Evolutionary conservation across 768 basidiomycete species (phyloP).

Genomic region (Lenzites betulinus): DNA sequence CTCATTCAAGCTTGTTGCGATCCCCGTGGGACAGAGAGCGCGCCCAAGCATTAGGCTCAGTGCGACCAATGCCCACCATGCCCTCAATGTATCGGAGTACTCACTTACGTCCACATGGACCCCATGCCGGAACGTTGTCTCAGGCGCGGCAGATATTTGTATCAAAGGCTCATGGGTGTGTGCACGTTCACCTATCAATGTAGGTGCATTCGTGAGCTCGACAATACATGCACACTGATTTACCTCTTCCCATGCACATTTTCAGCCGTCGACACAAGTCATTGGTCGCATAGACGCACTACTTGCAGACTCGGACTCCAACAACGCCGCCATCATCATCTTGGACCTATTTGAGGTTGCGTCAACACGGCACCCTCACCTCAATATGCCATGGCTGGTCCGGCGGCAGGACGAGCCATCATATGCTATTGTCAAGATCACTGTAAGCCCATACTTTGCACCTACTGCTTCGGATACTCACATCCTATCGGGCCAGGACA

Average conservation of each 20-base stretch:
- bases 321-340: no score
- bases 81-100: background rate
- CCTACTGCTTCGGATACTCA: background rate
- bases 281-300: background rate
- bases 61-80: background rate
- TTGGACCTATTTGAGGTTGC: background rate
- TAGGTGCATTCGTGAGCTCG: background rate
- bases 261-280: background rate
- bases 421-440: background rate
- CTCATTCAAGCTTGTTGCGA: background rate
- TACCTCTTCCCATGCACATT: background rate
- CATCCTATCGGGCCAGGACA: background rate
- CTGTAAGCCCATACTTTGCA: background rate
- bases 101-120: background rate
- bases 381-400: background rate
- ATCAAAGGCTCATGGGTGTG: background rate
- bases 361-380: background rate
- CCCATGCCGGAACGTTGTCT: background rate
- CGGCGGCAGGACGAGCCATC: background rate
- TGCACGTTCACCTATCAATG: background rate
- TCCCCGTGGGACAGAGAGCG: background rate
- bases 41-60: background rate
- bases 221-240: background rate
- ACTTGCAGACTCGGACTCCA: background rate
- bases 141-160: background rate